Evolutionary conservation across 2,329 filamentous ascomycete genomes (phyloP).

Genomic region (Tolypocladium tropicale): DNA sequence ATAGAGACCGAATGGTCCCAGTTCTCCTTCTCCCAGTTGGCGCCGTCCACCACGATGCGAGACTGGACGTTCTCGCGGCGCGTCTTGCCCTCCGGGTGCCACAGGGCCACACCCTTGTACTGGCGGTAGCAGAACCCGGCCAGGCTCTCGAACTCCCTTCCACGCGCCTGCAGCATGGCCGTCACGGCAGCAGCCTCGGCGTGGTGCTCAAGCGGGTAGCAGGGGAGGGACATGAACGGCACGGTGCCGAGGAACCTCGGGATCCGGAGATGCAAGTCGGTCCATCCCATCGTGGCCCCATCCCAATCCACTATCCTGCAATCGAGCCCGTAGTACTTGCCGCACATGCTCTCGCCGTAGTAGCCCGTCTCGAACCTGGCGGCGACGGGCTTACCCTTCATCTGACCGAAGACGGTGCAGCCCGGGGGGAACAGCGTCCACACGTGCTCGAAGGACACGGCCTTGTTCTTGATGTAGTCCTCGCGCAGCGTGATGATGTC

Average conservation of each 20-base stretch:
- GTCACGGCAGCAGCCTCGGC: conserved; percentile 24
- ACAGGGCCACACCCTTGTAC: conserved; percentile 28
- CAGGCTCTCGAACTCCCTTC: conserved; percentile 32
- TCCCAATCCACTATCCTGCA: conserved; percentile 37
- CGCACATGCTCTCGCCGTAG: conserved; percentile 26
- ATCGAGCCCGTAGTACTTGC: conserved; percentile 26
- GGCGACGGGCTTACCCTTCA: conserved; percentile 27
- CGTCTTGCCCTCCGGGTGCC: conserved; percentile 12
- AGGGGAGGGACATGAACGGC: conserved; percentile 30
- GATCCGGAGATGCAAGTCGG: conserved; percentile 23
- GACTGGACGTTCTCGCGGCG: conserved; percentile 17
- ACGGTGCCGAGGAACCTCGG: conserved; percentile 31
- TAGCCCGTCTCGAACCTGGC: conserved; percentile 26
- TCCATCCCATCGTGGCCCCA: conserved; percentile 34
- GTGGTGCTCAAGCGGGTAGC: conserved; percentile 35
- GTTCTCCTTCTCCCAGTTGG: conserved; percentile 19
- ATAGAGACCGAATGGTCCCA: conserved; percentile 14
- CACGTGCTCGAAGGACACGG: conserved; percentile 41
- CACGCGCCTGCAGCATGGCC: conserved; percentile 25
- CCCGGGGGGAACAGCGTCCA: conserved; percentile 45
- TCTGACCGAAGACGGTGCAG: conserved; percentile 25
- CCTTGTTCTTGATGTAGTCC: conserved; percentile 41
- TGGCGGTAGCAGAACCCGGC: conserved; percentile 37
- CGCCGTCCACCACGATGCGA: conserved; percentile 19
- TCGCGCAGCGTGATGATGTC: conserved; percentile 37